A percentile compares a stretch with the other conserved stretches of the same genome.
These are phyloP conservation scores for Pythium plurisporium DNA, from an alignment of 352 stramenopile genomes.

Conservation along the genomic window DNA sequence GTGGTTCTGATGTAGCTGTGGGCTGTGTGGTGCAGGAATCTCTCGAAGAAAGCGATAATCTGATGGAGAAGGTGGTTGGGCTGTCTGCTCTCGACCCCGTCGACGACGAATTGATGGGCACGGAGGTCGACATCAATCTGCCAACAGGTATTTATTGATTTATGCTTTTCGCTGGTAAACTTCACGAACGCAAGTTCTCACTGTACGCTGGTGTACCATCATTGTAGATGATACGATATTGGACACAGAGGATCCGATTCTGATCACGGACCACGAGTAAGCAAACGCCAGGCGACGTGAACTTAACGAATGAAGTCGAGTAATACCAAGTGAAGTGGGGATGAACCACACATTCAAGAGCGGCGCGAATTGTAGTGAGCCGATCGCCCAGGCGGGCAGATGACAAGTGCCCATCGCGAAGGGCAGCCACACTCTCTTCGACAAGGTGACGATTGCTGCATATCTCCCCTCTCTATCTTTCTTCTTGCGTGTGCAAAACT, in stretches of 20 bases:
- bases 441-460: constrained; percentile 13
- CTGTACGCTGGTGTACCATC: not conserved
- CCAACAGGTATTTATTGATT: constrained; percentile 3
- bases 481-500: constrained; percentile 9
- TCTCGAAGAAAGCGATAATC: constrained; percentile 16
- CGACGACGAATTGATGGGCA: constrained; percentile 24
- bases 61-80: constrained; percentile 24
- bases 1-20: not conserved
- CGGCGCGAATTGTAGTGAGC: not conserved
- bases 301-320: constrained; percentile 15
- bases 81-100: constrained; percentile 21
- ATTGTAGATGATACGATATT: constrained; percentile 12
- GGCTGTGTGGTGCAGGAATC: constrained; percentile 9
- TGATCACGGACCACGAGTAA: constrained; percentile 11
- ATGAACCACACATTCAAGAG: constrained; percentile 20
- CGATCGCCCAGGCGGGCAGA: constrained; percentile 2
- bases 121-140: constrained; percentile 16
- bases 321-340: constrained; percentile 22
- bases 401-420: not conserved
- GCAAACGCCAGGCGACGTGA: not conserved
- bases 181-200: too few species aligned
- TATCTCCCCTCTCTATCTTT: constrained; percentile 7
- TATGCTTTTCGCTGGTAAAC: not conserved
- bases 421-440: not conserved
- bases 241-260: constrained; percentile 15